phyloP scores from a whole-genome alignment of 441 rosid species.

The Populus trichocarpa region DNA sequence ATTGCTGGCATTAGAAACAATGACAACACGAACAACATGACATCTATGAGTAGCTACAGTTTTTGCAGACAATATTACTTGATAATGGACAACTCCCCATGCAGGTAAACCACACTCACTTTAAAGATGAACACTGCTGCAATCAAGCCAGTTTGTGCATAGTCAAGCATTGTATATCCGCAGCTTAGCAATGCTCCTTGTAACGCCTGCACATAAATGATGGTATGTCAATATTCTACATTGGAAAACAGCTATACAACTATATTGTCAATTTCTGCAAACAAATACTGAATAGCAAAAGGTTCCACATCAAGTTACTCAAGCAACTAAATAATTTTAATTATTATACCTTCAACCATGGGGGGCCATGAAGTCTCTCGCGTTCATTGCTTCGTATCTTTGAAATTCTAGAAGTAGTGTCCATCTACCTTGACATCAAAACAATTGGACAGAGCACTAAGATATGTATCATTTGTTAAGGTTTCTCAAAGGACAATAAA shows the following conservation, averaged over 20 bases:
- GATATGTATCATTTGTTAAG: neutral
- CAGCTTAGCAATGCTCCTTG: constrained; percentile 88
- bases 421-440: constrained; percentile 83
- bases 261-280: constrained; percentile 1
- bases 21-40: neutral
- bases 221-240: constrained; percentile 10
- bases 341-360: constrained; percentile 81
- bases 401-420: constrained; percentile 91
- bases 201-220: constrained; percentile 45
- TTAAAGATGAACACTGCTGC: constrained; percentile 96
- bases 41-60: neutral
- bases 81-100: neutral
- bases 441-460: constrained; percentile 13
- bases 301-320: neutral
- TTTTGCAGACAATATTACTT: neutral
- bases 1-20: neutral
- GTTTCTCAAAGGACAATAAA: neutral
- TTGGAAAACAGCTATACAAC: neutral
- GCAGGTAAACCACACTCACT: constrained; percentile 43
- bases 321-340: constrained; percentile 7
- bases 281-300: neutral
- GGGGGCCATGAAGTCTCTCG: constrained; percentile 93
- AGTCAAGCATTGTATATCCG: constrained; percentile 77
- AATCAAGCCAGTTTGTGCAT: constrained; percentile 95
- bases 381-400: constrained; percentile 90